Conservation (phyloP, 2,329 filamentous ascomycete species). For the Dendrostoma leiphaemia region DNA sequence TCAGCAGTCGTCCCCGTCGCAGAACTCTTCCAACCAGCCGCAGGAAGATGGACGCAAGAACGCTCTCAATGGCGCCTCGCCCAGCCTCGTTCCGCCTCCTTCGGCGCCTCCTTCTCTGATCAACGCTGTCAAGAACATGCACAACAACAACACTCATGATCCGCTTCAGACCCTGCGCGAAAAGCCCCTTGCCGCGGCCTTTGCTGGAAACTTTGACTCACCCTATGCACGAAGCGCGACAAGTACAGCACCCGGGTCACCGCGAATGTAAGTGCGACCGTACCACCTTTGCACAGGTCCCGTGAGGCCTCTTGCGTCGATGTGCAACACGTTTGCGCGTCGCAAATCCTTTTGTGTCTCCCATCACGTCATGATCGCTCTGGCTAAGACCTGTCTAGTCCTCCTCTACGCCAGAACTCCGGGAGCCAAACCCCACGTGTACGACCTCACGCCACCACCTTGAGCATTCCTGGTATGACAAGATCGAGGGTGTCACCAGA, state of each 20-base stretch:
- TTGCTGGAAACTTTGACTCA: conserved; percentile 46
- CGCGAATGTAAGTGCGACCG: conserved; percentile 49
- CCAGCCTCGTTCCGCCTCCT: conserved; percentile 20
- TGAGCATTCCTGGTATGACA: conserved; percentile 96
- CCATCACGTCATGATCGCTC: conserved; percentile 21
- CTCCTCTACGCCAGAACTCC: conserved; percentile 70
- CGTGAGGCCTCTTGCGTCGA: neutral
- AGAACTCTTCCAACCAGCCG: conserved; percentile 27
- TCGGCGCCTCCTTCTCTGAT: conserved; percentile 26
- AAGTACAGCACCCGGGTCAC: conserved; percentile 58
- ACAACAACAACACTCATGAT: conserved; percentile 41
- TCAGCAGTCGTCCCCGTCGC: conserved; percentile 23
- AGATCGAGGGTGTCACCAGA: conserved; percentile 94
- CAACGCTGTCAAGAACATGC: conserved; percentile 35
- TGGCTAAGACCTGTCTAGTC: conserved; percentile 40
- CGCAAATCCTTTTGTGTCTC: conserved; percentile 5
- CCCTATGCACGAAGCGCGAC: conserved; percentile 55
- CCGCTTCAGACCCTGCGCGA: conserved; percentile 27
- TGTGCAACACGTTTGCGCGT: conserved; percentile 2
- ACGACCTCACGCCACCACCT: conserved; percentile 82
- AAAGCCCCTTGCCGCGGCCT: conserved; percentile 30
- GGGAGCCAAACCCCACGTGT: conserved; percentile 74
- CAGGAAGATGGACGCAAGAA: conserved; percentile 11
- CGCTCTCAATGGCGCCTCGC: conserved; percentile 24
- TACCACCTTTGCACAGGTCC: neutral